A percentile compares a stretch with the other conserved stretches of the same genome.
These are phyloP conservation scores for Starmera caribaea DNA, from an alignment of 805 yeast genomes.

Conservation along the genomic window DNA sequence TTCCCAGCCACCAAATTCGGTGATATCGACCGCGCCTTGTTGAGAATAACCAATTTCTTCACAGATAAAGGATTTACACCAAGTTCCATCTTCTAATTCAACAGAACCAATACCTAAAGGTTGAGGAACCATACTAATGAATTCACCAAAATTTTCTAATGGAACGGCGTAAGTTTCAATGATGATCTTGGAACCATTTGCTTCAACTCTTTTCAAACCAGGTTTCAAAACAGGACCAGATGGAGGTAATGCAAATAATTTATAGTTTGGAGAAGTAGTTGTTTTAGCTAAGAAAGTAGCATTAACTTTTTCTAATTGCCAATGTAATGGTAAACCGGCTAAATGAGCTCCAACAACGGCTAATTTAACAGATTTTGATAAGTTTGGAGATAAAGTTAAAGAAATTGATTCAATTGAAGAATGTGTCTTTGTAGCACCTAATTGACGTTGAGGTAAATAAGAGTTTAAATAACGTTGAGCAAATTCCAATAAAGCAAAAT, in stretches of 20 bases:
- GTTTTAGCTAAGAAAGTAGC: constrained; percentile 64
- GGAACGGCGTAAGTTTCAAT: constrained; percentile 85
- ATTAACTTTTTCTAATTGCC: constrained; percentile 83
- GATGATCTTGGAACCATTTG: constrained; percentile 48
- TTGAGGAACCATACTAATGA: constrained; percentile 82
- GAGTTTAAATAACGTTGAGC: constrained; percentile 61
- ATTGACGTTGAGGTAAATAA: constrained; percentile 37
- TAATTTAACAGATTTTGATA: constrained; percentile 28
- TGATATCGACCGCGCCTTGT: constrained; percentile 69
- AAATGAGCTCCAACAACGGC: constrained; percentile 98
- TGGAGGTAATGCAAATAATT: constrained; percentile 74
- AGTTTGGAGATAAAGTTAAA: constrained; percentile 33
- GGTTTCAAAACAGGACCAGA: constrained; percentile 82
- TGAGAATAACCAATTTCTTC: constrained; percentile 79
- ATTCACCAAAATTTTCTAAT: constrained; percentile 64
- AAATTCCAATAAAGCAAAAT: constrained; percentile 77
- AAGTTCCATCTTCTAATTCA: constrained; percentile 68
- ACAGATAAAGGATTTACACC: constrained; percentile 91
- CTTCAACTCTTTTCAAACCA: constrained; percentile 58
- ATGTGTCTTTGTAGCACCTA: constrained; percentile 40
- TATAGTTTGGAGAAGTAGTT: constrained; percentile 61
- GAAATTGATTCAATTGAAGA: constrained; percentile 33
- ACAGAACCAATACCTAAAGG: constrained; percentile 95
- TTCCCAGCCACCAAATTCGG: constrained; percentile 87
- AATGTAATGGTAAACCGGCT: constrained; percentile 78